Percentiles rank a stretch among this genome's conserved stretches.
These are phyloP conservation scores for Sistotremastrum niveocremeum DNA, from an alignment of 768 basidiomycete species.

Conservation along the genomic window DNA sequence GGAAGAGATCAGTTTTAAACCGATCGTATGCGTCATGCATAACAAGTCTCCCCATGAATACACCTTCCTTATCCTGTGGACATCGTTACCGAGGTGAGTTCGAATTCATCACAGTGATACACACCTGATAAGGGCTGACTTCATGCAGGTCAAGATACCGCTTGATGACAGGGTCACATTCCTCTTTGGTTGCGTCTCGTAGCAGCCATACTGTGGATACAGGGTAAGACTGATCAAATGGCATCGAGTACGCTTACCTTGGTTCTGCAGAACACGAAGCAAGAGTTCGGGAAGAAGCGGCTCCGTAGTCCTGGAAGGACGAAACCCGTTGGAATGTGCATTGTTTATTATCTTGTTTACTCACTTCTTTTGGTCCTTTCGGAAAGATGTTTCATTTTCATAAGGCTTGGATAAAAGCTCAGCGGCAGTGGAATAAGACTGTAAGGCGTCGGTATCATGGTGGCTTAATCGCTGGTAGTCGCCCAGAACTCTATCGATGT, in stretches of 20 bases:
- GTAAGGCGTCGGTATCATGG: too few relatives aligned
- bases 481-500: too few relatives aligned
- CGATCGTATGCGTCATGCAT: constrained; percentile 64
- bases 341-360: too few relatives aligned
- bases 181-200: constrained; percentile 40
- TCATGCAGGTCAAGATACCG: constrained; percentile 43
- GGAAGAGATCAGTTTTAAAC: constrained; percentile 76
- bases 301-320: too few relatives aligned
- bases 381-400: too few relatives aligned
- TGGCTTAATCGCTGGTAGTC: too few relatives aligned
- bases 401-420: too few relatives aligned
- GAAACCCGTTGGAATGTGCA: too few relatives aligned
- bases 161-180: constrained; percentile 40
- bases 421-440: too few relatives aligned
- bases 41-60: constrained; percentile 63
- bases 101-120: constrained; percentile 1
- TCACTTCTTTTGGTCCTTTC: too few relatives aligned
- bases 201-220: constrained; percentile 45
- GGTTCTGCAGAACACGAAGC: too few relatives aligned
- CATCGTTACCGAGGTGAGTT: not conserved
- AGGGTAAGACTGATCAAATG: constrained; percentile 3
- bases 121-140: constrained; percentile 45
- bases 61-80: constrained; percentile 57
- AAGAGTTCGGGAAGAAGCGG: too few relatives aligned
- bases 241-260: not conserved